These are phyloP conservation scores for Rostrohypoxylon terebratum DNA, from an alignment of 495 filamentous ascomycete genomes.

Conservation along the genomic window DNA sequence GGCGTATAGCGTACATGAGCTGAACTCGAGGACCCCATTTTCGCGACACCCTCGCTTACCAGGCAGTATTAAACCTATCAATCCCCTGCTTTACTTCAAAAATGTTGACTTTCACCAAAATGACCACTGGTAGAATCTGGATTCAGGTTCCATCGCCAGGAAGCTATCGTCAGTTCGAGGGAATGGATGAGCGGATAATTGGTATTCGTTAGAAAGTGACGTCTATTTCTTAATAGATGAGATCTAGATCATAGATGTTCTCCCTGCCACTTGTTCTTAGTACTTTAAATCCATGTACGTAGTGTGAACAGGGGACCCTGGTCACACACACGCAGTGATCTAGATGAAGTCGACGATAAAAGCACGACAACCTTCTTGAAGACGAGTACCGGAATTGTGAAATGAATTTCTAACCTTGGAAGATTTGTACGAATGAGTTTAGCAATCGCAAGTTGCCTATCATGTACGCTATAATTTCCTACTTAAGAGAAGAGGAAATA, in stretches of 20 bases:
- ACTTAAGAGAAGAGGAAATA: neutral
- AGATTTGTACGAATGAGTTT: neutral
- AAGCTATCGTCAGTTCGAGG: neutral
- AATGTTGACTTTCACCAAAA: neutral
- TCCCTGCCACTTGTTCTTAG: neutral
- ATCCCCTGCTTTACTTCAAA: slow-evolving; percentile 10
- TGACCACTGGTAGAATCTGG: neutral
- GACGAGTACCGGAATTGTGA: neutral
- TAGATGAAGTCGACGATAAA: neutral
- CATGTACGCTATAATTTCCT: neutral
- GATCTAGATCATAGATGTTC: neutral
- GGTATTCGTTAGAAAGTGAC: neutral
- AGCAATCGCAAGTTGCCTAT: neutral
- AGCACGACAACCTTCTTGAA: neutral
- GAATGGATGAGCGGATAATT: neutral
- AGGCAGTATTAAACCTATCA: slow-evolving; percentile 19
- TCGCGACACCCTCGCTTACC: slow-evolving; percentile 28
- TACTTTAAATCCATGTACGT: slow-evolving; percentile 21
- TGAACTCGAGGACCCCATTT: slow-evolving; percentile 43
- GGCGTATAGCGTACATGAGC: slow-evolving; percentile 46
- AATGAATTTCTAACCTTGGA: neutral
- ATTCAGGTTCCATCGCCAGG: neutral
- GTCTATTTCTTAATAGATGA: neutral
- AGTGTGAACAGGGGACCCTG: slow-evolving; percentile 20
- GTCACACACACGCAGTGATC: neutral